Evolutionary conservation across 345 rosid species (phyloP), one percentile per base, ranked within the genome.

Genomic region (Hevea brasiliensis): DNA sequence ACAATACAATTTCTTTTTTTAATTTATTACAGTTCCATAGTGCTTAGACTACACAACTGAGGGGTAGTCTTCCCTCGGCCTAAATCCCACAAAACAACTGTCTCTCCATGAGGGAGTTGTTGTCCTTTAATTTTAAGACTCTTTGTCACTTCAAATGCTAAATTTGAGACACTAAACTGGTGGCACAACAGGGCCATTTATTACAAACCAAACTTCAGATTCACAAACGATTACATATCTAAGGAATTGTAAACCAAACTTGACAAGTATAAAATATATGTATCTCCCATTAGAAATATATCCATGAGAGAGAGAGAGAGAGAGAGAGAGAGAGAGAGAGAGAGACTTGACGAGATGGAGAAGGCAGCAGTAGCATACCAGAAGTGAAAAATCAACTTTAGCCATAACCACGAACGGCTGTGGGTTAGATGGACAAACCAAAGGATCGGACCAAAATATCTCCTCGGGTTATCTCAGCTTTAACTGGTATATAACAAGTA

Each of bases 141-240:
- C 4, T 32, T 32, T 32, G 37, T 2, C 37, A 32, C 37, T 32
- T 32, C 3, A 32, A 32, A 32, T 32, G 37, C 37, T 32, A 32
- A 32, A 32, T 32, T 32, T 2, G 37, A 32, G 4, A 32, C 37
- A 32, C 37, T 2, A 32, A 32, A 32, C 37, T 32, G 37, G 37
- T 15, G 40, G 42, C 42, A 7, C 23, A n/a, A 45, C 6, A 48
- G 9, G 24, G 40, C 70, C 56, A 11, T 47, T 62, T 72, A 61
- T 72, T 72, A 72, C 76, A 72, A 72, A 53, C 54, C 69, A 18
- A 61, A 42, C 65, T 24, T 70, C 41, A 56, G 27, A 56, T 8
- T 44, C 57, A 27, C 57, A 57, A 12, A 56, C 18, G 8, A 57
- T 26, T 65, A 44, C 41, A 1, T 48, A 24, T 11, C 18, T 21